Base-by-base conservation (phyloP, 2,329 filamentous ascomycete genomes). In the Hyphodiscus sp. region DNA sequence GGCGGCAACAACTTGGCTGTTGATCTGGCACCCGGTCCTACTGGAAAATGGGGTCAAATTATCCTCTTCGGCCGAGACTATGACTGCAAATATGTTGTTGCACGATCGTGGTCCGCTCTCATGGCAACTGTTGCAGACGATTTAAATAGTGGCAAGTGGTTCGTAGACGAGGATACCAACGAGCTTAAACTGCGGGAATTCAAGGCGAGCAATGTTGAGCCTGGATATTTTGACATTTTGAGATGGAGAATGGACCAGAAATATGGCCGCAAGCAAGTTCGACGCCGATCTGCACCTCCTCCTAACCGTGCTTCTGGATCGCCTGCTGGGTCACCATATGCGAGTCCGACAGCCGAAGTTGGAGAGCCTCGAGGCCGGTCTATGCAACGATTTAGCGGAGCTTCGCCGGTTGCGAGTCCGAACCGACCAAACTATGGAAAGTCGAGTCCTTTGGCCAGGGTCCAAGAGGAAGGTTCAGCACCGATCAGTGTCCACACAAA, bases 61-160 rank as follows among this genome's bases (percentile, higher is more conserved):
- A 96, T 99, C 65, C 80, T 99, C 57, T 96, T 95, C 69, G 94
- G 94, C 49, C 89, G 94, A 56, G 94, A 99, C 73, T 99, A 96
- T 72, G 94, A 99, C 69, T 96, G 89, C 72, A 99, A 99, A 74
- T 99, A 96, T 68, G 94, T 99, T 7, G 81, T 99, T 53, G 89
- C 94, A 29, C 84, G 89, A 57, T 97, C 92, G 1, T 99, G 94
- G 94, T 82, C 85, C 16, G 81, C 86, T 10, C 91, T 99, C 67
- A 73, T 99, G 19, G 91, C 91, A 49, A 81, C 85, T 30, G 81
- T 96, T 7, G 91, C 94, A 29, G 94, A 99, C 66, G 94, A 99
- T 67, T 76, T 99, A 64, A 83, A 81, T 73, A 94, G 89, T 62
- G 88, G 89, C 59, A 95, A 96, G 71, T 91, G 90, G 77, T 88